Percentiles rank a stretch among this genome's conserved stretches.
phyloP scores from a whole-genome alignment of 768 basidiomycete genomes.

The Boletus tomentosulus region DNA sequence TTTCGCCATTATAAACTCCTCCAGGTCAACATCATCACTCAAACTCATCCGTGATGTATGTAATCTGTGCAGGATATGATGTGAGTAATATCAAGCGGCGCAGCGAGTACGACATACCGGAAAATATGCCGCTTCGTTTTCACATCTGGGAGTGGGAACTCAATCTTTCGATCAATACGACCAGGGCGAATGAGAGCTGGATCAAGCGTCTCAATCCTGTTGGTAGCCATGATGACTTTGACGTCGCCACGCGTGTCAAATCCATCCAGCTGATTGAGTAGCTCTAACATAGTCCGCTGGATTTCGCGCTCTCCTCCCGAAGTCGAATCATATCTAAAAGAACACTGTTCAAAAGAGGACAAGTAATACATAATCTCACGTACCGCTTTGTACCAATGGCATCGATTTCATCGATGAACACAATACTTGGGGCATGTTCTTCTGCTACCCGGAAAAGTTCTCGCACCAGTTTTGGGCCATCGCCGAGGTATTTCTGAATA shows the following conservation, averaged over 20 bases:
- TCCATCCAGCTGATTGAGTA: constrained; percentile 98
- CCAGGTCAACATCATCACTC: constrained; percentile 82
- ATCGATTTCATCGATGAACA: constrained; percentile 99
- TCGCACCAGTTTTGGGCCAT: constrained; percentile 96
- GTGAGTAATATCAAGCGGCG: constrained; percentile 4
- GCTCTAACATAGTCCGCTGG: constrained; percentile 97
- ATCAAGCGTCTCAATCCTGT: constrained; percentile 94
- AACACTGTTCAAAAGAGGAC: constrained; percentile 1
- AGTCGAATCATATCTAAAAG: constrained; percentile 87
- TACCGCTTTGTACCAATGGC: constrained; percentile 97
- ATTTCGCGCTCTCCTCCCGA: constrained; percentile 99
- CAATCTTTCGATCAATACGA: constrained; percentile 98
- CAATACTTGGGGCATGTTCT: constrained; percentile 97
- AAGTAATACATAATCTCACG: constrained; percentile 16
- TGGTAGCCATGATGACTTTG: constrained; percentile 99
- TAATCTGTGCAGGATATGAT: constrained; percentile 41
- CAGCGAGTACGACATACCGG: constrained; percentile 45
- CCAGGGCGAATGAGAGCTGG: constrained; percentile 98
- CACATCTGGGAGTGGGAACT: constrained; percentile 94
- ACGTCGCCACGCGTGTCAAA: constrained; percentile 99
- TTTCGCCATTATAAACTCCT: constrained; percentile 93
- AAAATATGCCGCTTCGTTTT: constrained; percentile 99
- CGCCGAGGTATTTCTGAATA: constrained; percentile 99
- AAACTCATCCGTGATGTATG: constrained; percentile 96
- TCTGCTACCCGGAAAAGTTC: constrained; percentile 97